Base-by-base conservation (phyloP, 805 yeast genomes). In the Limtongozyma cylindracea region DNA sequence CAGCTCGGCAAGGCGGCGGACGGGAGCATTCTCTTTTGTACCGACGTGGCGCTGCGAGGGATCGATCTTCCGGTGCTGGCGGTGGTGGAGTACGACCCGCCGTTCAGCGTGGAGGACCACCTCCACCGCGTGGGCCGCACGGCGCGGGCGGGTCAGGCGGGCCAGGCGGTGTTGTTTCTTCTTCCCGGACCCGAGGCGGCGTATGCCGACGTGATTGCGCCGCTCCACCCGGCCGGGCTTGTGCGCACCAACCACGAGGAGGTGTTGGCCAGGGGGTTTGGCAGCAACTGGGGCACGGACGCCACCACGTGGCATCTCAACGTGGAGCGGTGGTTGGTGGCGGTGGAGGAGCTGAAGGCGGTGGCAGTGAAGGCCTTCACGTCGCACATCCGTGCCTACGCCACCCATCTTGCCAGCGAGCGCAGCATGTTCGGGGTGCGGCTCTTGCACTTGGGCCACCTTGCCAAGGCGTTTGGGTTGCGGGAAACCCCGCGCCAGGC, bases 1-100 rank as follows among this genome's bases (percentile, higher is more conserved):
- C 58, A 61, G 19, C 78, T 76, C 43, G 47, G 53, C 18, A 56
- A 47, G 29, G 6, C 15, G 6, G 23, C 25, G n/a, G 27, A 20
- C 7, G 49, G 41, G 1, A 68, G 68, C 34, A 56, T 70, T 2
- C 53, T 88, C 35, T 62, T 88, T 33, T 84, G 96, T 53, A 88
- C 99, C 0, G 99, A 88, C 56, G 96, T 88, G 28, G 98, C 95
- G 0, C 69, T 96, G 16, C 66, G 99, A 48, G 99, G 99, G 29
- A 55, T 88, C 29, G 99, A 88, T 53, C 49, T 88, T 25, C 92
- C 94, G 2, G 77, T 88, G 26, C 62, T 88, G 20, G 63, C 70
- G 21, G 93, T 88, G 16, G 55, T 88, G 11, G 98, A 88, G 42
- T 71, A 68, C 34, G 99, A 88, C 39, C 94, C 99, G 3, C 94